phyloP scores from a whole-genome alignment of 352 stramenopile species.

The Elongisporangium prolatum region DNA sequence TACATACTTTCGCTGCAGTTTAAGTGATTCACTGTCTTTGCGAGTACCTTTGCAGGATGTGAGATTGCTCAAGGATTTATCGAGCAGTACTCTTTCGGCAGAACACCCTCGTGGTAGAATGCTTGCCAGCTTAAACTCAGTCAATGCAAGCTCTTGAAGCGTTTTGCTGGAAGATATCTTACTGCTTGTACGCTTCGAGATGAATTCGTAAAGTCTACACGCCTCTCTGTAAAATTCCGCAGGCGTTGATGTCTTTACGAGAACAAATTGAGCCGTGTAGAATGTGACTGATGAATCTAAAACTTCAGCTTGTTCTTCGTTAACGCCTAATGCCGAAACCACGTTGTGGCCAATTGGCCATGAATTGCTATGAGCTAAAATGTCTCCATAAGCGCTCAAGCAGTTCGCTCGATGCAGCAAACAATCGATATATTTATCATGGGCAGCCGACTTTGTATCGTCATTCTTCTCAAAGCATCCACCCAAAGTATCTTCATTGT shows the following conservation, averaged over 20 bases:
- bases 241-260: slow-evolving; percentile 36
- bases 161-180: neutral
- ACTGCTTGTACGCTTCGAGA: slow-evolving; percentile 9
- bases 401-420: slow-evolving; percentile 46
- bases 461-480: slow-evolving; percentile 3
- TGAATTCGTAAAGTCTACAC: slow-evolving; percentile 46
- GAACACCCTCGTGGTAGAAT: slow-evolving; percentile 45
- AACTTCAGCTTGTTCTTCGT: neutral
- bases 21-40: neutral
- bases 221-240: slow-evolving; percentile 58
- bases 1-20: slow-evolving; percentile 33
- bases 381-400: slow-evolving; percentile 46
- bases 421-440: slow-evolving; percentile 42
- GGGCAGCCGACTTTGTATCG: slow-evolving; percentile 13
- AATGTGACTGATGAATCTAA: neutral
- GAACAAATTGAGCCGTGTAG: slow-evolving; percentile 6
- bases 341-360: neutral
- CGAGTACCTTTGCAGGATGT: slow-evolving; percentile 7
- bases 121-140: slow-evolving; percentile 57
- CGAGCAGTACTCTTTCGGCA: slow-evolving; percentile 43
- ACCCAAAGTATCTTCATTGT: neutral
- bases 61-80: slow-evolving; percentile 35
- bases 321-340: neutral
- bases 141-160: slow-evolving; percentile 18
- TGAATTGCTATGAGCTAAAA: slow-evolving; percentile 36